Evolutionary conservation across 2,329 filamentous ascomycete genomes (phyloP).

Genomic region (Magnaporthiopsis poae): DNA sequence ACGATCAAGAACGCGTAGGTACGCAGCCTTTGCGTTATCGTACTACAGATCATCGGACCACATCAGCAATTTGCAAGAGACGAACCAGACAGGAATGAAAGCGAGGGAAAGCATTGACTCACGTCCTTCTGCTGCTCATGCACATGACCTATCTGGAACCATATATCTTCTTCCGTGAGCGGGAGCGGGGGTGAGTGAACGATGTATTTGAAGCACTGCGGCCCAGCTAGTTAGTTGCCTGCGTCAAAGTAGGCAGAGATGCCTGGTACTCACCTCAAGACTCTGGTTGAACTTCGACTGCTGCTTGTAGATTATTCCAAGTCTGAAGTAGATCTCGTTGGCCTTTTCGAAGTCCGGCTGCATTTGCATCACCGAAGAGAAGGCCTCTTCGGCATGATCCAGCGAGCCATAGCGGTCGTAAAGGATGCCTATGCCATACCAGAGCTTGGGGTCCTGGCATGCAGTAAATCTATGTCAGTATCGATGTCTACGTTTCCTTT

Average conservation of each 20-base stretch:
- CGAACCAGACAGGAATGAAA: conserved; percentile 5
- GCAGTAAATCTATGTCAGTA: background rate
- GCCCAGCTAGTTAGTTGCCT: conserved; percentile 18
- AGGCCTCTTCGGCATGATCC: conserved; percentile 94
- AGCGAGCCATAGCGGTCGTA: conserved; percentile 94
- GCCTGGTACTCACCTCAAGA: conserved; percentile 59
- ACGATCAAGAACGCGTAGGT: conserved; percentile 83
- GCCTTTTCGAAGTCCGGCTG: conserved; percentile 96
- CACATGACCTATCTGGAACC: conserved; percentile 98
- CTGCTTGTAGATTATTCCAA: conserved; percentile 99
- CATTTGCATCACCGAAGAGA: conserved; percentile 98
- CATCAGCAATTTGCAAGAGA: conserved; percentile 21
- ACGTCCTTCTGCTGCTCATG: conserved; percentile 99
- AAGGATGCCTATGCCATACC: conserved; percentile 96
- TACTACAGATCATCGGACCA: conserved; percentile 46
- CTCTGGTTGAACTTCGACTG: conserved; percentile 89
- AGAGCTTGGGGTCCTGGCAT: conserved; percentile 78
- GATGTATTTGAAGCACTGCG: conserved; percentile 94
- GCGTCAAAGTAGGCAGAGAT: background rate
- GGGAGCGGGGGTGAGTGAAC: conserved; percentile 85
- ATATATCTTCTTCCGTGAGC: conserved; percentile 93
- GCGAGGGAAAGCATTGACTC: conserved; percentile 29
- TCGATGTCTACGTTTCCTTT: background rate
- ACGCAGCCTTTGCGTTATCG: conserved; percentile 83
- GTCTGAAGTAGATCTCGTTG: conserved; percentile 95